These are phyloP conservation scores for Posidonia oceanica DNA, from an alignment of 116 monocot genomes.

Conservation along the genomic window DNA sequence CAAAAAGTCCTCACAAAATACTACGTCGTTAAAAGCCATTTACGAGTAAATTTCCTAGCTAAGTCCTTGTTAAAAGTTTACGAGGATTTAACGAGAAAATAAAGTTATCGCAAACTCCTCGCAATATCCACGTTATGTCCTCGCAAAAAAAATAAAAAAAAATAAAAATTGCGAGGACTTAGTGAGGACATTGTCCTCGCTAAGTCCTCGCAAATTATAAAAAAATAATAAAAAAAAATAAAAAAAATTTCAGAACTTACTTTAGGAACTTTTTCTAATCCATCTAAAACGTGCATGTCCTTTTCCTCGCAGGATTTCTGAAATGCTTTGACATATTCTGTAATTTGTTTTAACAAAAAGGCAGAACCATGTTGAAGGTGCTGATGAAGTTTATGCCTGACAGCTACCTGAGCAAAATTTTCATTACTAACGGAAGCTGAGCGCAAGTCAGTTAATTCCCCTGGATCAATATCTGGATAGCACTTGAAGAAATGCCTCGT, in stretches of 20 bases:
- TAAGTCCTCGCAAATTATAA: too few species aligned
- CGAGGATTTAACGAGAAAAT: too few species aligned
- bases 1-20: too few species aligned
- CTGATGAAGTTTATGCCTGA: conserved; percentile 60
- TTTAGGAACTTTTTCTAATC: conserved; percentile 48
- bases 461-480: conserved; percentile 59
- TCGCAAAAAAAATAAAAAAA: too few species aligned
- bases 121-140: too few species aligned
- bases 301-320: conserved; percentile 15
- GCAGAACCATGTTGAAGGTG: conserved; percentile 79
- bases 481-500: conserved; percentile 64
- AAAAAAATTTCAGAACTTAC: conserved; percentile 28
- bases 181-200: too few species aligned
- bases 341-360: conserved; percentile 56
- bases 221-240: too few species aligned
- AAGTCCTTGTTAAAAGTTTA: too few species aligned
- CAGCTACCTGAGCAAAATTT: conserved; percentile 74
- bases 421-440: conserved; percentile 90
- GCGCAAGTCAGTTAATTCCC: conserved; percentile 76
- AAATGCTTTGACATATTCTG: conserved; percentile 35
- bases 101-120: too few species aligned
- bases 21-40: too few species aligned
- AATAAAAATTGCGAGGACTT: too few species aligned
- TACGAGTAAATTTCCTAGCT: too few species aligned
- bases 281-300: conserved; percentile 4